Conservation (phyloP, 2,329 filamentous ascomycete species). For the Leptoxyphium fumago region DNA sequence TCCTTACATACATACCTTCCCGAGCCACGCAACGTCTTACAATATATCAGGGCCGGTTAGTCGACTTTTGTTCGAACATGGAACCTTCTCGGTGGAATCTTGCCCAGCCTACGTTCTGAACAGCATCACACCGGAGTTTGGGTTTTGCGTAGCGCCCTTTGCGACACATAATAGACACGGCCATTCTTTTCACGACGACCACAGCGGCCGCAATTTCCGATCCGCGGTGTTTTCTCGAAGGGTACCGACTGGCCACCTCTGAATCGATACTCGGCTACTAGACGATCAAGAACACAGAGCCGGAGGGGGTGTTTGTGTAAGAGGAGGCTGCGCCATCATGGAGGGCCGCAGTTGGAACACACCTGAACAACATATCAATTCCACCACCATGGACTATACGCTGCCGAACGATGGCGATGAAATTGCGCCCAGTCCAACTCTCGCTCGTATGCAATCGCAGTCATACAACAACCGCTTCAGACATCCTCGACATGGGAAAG, state of each 20-base stretch:
- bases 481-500: conserved; percentile 17
- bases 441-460: conserved; percentile 18
- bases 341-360: conserved; percentile 6
- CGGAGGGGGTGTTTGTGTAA: too few species aligned
- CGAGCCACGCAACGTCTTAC: too few species aligned
- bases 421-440: conserved; percentile 9
- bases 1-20: neutral
- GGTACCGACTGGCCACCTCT: too few species aligned
- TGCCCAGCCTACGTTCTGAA: too few species aligned
- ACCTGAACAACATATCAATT: conserved; percentile 8
- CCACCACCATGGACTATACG: conserved; percentile 17
- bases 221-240: too few species aligned
- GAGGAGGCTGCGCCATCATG: neutral
- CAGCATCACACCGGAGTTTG: neutral
- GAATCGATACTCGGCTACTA: too few species aligned
- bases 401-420: conserved; percentile 7
- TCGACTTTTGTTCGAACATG: too few species aligned
- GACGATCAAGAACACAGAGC: too few species aligned
- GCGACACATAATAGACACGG: neutral
- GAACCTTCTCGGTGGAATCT: too few species aligned
- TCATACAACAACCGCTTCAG: conserved; percentile 18
- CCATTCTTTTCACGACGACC: neutral
- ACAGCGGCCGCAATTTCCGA: neutral
- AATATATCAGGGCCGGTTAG: too few species aligned
- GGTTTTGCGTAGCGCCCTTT: neutral